phyloP scores from a whole-genome alignment of 352 stramenopile species.

The Globisporangium heterothallicum region DNA sequence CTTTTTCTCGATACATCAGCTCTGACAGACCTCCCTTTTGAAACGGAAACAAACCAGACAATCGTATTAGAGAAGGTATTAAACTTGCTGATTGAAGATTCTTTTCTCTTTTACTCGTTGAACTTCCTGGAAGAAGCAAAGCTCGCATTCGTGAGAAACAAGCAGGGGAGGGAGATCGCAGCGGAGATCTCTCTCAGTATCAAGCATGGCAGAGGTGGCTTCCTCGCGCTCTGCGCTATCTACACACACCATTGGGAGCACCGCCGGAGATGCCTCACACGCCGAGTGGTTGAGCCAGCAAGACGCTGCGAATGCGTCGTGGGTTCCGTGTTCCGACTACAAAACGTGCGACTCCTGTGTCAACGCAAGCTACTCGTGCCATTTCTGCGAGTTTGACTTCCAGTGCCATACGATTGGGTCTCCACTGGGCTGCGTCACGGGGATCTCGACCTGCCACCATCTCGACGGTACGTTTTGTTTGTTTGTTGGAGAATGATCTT shows the following conservation, averaged over 20 bases:
- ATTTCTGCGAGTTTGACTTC: conserved; percentile 83
- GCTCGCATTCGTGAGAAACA: too few relatives aligned
- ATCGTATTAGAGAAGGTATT: too few relatives aligned
- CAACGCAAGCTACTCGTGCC: conserved; percentile 65
- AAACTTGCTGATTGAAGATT: too few relatives aligned
- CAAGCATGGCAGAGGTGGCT: too few relatives aligned
- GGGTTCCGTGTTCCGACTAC: conserved; percentile 31
- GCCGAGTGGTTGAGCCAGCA: background rate
- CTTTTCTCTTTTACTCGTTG: too few relatives aligned
- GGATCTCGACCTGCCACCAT: conserved; percentile 78
- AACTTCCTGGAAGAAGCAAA: too few relatives aligned
- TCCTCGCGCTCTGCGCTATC: background rate
- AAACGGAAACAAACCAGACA: too few relatives aligned
- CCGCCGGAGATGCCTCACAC: background rate
- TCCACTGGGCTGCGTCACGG: conserved; percentile 49
- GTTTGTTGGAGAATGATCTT: too few relatives aligned
- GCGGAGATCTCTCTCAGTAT: too few relatives aligned
- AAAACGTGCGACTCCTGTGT: conserved; percentile 77
- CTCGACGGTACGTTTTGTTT: conserved; percentile 42
- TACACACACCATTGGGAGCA: background rate
- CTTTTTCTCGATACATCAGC: too few relatives aligned
- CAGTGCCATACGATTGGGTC: conserved; percentile 79
- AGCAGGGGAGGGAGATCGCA: too few relatives aligned
- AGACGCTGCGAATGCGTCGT: conserved; percentile 8
- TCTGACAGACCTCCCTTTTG: too few relatives aligned